Percentiles rank a stretch among this genome's conserved stretches.
Conservation (phyloP, 23 red algal species). For the Cyanidioschyzon merolae region DNA sequence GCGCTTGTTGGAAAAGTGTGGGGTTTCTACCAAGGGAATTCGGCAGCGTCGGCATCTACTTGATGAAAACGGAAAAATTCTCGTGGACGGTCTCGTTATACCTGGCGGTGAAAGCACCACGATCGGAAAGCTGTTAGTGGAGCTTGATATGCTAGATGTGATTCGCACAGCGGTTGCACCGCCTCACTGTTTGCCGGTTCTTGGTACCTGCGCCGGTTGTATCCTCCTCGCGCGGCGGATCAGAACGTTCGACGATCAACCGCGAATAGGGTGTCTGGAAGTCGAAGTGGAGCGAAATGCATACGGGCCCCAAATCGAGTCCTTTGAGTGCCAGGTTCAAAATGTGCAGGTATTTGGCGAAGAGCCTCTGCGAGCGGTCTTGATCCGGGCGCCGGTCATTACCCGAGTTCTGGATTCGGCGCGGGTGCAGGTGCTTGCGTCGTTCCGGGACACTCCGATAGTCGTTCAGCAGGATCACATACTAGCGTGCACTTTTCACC, state of each 20-base stretch:
- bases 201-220: constrained; percentile 93
- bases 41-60: neutral
- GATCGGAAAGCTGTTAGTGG: constrained; percentile 80
- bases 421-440: constrained; percentile 49
- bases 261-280: constrained; percentile 47
- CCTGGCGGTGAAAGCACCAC: constrained; percentile 91
- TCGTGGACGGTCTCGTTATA: constrained; percentile 76
- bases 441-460: constrained; percentile 30
- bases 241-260: constrained; percentile 23
- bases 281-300: constrained; percentile 63
- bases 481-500: constrained; percentile 84
- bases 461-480: constrained; percentile 48
- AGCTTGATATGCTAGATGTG: constrained; percentile 43
- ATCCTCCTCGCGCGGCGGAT: constrained; percentile 68
- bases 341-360: neutral
- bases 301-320: constrained; percentile 83
- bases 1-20: constrained; percentile 51
- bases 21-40: neutral
- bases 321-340: constrained; percentile 59
- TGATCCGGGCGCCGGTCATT: constrained; percentile 79
- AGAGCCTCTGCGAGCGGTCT: constrained; percentile 44
- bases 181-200: constrained; percentile 44
- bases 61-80: constrained; percentile 31
- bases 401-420: constrained; percentile 1
- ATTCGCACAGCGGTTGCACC: constrained; percentile 27